A percentile compares a stretch with the other conserved stretches of the same genome.
phyloP scores from a whole-genome alignment of 2,329 filamentous ascomycete genomes.

The Talaromyces sp. region DNA sequence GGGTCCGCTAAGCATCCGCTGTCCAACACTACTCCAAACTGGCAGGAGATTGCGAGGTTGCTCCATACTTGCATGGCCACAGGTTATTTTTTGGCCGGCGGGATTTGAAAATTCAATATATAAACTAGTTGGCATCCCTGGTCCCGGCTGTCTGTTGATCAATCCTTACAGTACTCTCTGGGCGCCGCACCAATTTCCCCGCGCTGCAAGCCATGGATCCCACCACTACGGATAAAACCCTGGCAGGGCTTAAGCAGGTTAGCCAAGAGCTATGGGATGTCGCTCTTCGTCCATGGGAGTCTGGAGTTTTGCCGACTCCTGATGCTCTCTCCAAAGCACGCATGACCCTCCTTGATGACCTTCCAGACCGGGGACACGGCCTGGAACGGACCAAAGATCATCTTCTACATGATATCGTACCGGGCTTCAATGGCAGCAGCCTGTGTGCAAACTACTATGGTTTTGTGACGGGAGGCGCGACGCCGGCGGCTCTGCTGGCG shows the following conservation, averaged over 20 bases:
- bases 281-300: conserved; percentile 23
- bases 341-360: conserved; percentile 24
- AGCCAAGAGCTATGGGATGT: conserved; percentile 26
- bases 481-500: conserved; percentile 73
- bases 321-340: conserved; percentile 26
- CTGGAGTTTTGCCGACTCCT: conserved; percentile 26
- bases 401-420: conserved; percentile 37
- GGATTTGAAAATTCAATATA: not conserved
- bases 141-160: not conserved
- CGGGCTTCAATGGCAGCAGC: conserved; percentile 61
- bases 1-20: not conserved
- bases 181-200: not conserved
- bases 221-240: not conserved
- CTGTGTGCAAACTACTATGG: conserved; percentile 71
- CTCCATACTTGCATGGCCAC: not conserved
- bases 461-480: conserved; percentile 78
- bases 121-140: not conserved
- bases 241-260: conserved; percentile 4
- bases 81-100: not conserved
- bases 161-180: not conserved
- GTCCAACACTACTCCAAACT: not conserved
- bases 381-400: conserved; percentile 30
- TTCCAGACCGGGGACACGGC: conserved; percentile 24
- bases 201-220: not conserved
- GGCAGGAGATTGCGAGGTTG: not conserved